Evolutionary conservation across 495 filamentous ascomycete species (phyloP), one percentile per base, ranked within the genome.

Genomic region (Podospora pseudocomata): DNA sequence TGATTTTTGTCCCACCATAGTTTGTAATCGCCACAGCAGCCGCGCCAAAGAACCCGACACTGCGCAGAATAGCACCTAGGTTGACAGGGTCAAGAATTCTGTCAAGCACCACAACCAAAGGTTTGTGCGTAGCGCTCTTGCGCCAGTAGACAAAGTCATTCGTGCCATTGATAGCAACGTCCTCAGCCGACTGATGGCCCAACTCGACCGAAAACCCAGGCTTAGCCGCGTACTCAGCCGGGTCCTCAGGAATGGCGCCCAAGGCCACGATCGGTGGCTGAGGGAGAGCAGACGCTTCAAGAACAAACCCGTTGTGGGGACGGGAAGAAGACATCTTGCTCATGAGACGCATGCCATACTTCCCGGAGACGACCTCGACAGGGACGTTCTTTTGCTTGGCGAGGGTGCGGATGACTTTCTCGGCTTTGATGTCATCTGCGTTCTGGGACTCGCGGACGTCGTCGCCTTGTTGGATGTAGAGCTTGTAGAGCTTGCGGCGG

Each of bases 1-100:
- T 90, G 55, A 97, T 77, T 2, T 88, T 84, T 0, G 93, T 91
- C 13, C 89, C 91, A 73, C 86, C 85, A 58, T 83, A 82, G 32
- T 85, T 85, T 5, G 91, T 88, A 66, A 92, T 86, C 9, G 85
- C 84, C 58, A 96, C 80, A 6, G 90, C 92, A 67, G 92, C 89
- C 16, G 91, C 89, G 53, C 95, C 95, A 3, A 97, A 85, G 77
- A 92, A 99, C 72, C 90, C 88, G 4, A 92, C 91, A 23, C 91
- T 89, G 23, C 95, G 90, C 39, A 97, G 82, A 66, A 97, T 96
- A 3, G 89, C 90, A 30, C 95, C 95, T 3, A 97, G 80, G 76
- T 99, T 99, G 1, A 92, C 93, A 2, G 92, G 88, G 77, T 99
- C 94, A 9, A 91, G 74, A 59, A 99, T 88, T n/a, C 88, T 87